These are phyloP conservation scores for Styphnolobium japonicum DNA, from an alignment of 306 rosid species.

Conservation along the genomic window DNA sequence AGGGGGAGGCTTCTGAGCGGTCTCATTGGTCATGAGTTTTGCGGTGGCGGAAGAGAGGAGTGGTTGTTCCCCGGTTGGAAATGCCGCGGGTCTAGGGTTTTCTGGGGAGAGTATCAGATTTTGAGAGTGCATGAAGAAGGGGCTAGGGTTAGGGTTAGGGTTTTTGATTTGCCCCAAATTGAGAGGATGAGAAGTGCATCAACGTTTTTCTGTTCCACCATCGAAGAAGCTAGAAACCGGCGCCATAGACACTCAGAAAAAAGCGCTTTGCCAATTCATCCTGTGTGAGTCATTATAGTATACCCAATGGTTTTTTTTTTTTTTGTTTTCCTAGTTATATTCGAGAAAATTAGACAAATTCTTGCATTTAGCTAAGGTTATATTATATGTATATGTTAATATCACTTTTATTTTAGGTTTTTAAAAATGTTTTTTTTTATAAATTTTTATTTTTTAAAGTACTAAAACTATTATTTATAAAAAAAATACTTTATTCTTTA, in stretches of 20 bases:
- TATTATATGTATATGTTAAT: too few relatives aligned
- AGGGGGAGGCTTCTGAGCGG: slow-evolving; percentile 57
- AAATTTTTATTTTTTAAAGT: too few relatives aligned
- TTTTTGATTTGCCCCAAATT: slow-evolving; percentile 5
- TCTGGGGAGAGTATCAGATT: slow-evolving; percentile 42
- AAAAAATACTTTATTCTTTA: too few relatives aligned
- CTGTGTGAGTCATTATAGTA: too few relatives aligned
- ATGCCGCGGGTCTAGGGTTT: slow-evolving; percentile 52
- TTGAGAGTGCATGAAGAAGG: slow-evolving; percentile 40
- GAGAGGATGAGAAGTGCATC: neutral
- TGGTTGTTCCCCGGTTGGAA: slow-evolving; percentile 22
- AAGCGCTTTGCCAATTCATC: too few relatives aligned
- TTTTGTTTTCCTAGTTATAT: too few relatives aligned
- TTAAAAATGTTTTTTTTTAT: too few relatives aligned
- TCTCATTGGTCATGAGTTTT: slow-evolving; percentile 52
- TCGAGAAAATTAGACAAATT: too few relatives aligned
- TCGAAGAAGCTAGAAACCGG: slow-evolving; percentile 4
- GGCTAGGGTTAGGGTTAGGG: slow-evolving; percentile 25
- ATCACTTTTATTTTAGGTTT: too few relatives aligned
- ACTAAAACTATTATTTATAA: too few relatives aligned
- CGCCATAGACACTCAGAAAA: neutral
- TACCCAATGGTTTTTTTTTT: too few relatives aligned
- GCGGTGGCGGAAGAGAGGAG: neutral
- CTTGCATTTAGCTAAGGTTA: too few relatives aligned
- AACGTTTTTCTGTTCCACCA: slow-evolving; percentile 11